Evolutionary conservation across 352 stramenopile species (phyloP).

Genomic region (Pythium phragmiticola): DNA sequence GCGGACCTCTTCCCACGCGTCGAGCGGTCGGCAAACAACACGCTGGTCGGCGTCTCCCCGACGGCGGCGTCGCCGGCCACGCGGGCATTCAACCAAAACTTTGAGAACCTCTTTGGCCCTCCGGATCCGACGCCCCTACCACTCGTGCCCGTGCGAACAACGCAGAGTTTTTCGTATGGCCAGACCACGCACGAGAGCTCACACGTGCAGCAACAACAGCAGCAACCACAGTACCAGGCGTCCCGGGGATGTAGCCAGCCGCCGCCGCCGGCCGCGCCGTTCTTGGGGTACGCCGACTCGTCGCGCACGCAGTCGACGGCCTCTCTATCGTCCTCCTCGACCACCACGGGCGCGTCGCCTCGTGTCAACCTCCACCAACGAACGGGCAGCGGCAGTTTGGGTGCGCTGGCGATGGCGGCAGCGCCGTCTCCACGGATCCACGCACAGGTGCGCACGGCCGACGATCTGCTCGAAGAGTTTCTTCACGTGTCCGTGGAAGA

Average conservation of each 20-base stretch:
- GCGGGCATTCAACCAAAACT: slow-evolving; percentile 29
- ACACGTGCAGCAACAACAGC: slow-evolving; percentile 12
- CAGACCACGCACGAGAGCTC: slow-evolving; percentile 13
- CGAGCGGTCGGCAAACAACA: slow-evolving; percentile 32
- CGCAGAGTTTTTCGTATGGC: slow-evolving; percentile 50
- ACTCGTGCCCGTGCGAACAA: slow-evolving; percentile 36
- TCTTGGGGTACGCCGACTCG: slow-evolving; percentile 60
- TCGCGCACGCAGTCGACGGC: slow-evolving; percentile 42
- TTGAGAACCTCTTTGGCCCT: slow-evolving; percentile 45
- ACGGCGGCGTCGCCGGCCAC: slow-evolving; percentile 27
- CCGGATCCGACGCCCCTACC: slow-evolving; percentile 2
- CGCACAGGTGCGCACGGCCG: slow-evolving; percentile 31
- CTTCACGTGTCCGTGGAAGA: slow-evolving; percentile 49
- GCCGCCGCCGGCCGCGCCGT: slow-evolving; percentile 63
- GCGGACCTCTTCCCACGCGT: slow-evolving; percentile 30
- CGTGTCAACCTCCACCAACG: slow-evolving; percentile 13
- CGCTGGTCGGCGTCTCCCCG: slow-evolving; percentile 40
- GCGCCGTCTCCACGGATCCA: slow-evolving; percentile 30
- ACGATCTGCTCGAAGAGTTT: slow-evolving; percentile 70
- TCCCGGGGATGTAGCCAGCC: slow-evolving; percentile 37
- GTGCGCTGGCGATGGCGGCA: slow-evolving; percentile 2
- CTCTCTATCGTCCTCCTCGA: slow-evolving; percentile 9
- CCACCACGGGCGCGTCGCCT: slow-evolving; percentile 11
- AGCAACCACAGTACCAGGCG: slow-evolving; percentile 29
- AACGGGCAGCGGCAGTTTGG: slow-evolving; percentile 21